Percentiles rank a stretch among this genome's conserved stretches.
phyloP scores from a whole-genome alignment of 345 rosid species.

The Schrenkiella parvula region DNA sequence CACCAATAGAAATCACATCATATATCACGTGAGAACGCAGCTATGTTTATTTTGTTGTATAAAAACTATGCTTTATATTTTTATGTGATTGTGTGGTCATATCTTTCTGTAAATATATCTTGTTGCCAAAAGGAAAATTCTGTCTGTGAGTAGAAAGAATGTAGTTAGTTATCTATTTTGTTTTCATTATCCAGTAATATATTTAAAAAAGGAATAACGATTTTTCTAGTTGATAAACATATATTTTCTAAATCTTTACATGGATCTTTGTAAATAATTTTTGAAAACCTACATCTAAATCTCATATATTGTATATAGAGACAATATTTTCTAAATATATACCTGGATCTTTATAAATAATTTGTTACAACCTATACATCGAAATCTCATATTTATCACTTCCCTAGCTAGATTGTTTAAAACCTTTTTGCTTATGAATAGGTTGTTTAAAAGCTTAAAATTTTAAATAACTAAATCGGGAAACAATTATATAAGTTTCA shows the following conservation, averaged over 20 bases:
- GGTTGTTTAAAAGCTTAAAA: too few relatives aligned
- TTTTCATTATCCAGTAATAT: background rate
- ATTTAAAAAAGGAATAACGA: background rate
- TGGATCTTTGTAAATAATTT: background rate
- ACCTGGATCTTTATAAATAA: too few relatives aligned
- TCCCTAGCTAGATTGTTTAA: too few relatives aligned
- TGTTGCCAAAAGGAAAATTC: background rate
- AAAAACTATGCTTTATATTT: background rate
- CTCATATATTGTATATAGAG: too few relatives aligned
- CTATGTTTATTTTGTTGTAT: background rate
- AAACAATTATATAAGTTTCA: background rate
- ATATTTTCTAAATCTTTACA: background rate
- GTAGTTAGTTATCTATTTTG: background rate
- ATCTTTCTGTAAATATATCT: background rate
- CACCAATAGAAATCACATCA: background rate
- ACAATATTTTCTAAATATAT: too few relatives aligned
- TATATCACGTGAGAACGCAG: conserved; percentile 4
- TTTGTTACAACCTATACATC: too few relatives aligned
- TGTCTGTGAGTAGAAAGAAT: background rate
- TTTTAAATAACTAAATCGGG: too few relatives aligned
- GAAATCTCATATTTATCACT: too few relatives aligned
- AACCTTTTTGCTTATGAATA: too few relatives aligned
- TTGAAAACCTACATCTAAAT: background rate
- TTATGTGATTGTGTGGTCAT: background rate
- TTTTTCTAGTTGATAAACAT: background rate